Conservation (phyloP, 768 basidiomycete species). For the Tricholoma saponaceum region DNA sequence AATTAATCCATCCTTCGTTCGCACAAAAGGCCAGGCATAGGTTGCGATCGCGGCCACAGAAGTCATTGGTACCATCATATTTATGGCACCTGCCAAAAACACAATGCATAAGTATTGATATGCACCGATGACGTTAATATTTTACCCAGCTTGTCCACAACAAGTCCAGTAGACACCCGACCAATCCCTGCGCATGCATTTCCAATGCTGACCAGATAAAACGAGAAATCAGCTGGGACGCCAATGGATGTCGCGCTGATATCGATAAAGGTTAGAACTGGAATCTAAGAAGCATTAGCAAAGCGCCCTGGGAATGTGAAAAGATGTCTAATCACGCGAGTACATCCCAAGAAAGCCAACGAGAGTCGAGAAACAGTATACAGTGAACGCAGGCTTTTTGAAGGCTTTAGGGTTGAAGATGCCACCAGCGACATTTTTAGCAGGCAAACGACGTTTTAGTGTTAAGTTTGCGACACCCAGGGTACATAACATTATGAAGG, state of each 20-base stretch:
- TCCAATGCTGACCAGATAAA: constrained; percentile 58
- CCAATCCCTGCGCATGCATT: constrained; percentile 59
- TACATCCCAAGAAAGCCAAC: constrained; percentile 59
- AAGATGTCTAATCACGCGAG: constrained; percentile 35
- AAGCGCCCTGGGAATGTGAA: not conserved
- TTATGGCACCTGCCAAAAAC: constrained; percentile 46
- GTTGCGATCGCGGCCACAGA: constrained; percentile 46
- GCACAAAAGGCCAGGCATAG: constrained; percentile 57
- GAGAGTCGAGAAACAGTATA: constrained; percentile 47
- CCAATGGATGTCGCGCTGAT: constrained; percentile 44
- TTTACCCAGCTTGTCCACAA: constrained; percentile 48
- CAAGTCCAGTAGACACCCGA: constrained; percentile 43
- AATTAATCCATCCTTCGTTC: constrained; percentile 35
- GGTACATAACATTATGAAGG: constrained; percentile 46
- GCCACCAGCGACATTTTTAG: constrained; percentile 46
- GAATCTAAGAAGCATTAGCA: constrained; percentile 3
- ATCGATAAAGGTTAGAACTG: constrained; percentile 57
- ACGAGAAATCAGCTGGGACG: constrained; percentile 42
- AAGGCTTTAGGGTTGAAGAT: constrained; percentile 46
- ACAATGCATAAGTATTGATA: not conserved
- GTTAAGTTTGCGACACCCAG: constrained; percentile 48
- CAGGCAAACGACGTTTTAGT: constrained; percentile 47
- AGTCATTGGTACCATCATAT: constrained; percentile 52
- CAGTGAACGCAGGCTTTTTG: constrained; percentile 40
- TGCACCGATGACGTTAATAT: not conserved